Evolutionary conservation across 2,329 filamentous ascomycete genomes (phyloP), one percentile per base, ranked within the genome.

Genomic region (Zelopaecilomyces penicillatus): DNA sequence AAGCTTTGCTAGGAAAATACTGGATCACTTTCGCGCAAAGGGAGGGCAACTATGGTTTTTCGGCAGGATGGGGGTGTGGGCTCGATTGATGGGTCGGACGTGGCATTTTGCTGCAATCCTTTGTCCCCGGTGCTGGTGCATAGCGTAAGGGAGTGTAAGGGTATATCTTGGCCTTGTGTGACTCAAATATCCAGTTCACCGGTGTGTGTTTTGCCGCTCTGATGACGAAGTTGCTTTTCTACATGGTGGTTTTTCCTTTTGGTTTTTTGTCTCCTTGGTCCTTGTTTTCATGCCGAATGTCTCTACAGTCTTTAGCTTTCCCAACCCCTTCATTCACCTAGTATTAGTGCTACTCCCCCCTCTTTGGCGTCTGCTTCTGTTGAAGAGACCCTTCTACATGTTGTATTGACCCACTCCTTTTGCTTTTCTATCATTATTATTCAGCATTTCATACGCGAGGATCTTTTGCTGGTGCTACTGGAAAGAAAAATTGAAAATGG

Each of bases 121-220:
- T 60, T 59, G 62, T 57, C 57, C 58, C 60, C 54, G 51, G 61
- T 56, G 56, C 56, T 58, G 63, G 60, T 67, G 65, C 65, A 68
- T 68, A 68, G 65, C 65, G 65, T 65, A 62, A 62, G 62, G 63
- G 63, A 64, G 65, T 64, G 64, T 65, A 54, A 57, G 58, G 64
- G 56, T 62, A 60, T 61, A 60, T 53, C 57, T 63, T 64, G 61
- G 61, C 58, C 60, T 58, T 63, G 62, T 57, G 60, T 62, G 62
- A 59, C 49, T 56, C 51, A 53, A 55, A 54, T 57, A 53, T 57
- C 54, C 54, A 57, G 56, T 57, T 63, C 46, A 46, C 48, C 54
- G 51, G 53, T 49, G 49, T 57, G 47, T 46, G 45, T 46, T 44
- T 50, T 37, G 29, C 42, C 43, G 39, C 43, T 45, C 42, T 37